Base-by-base conservation (phyloP, 1,284 basidiomycete species). In the Naganishia sp. region DNA sequence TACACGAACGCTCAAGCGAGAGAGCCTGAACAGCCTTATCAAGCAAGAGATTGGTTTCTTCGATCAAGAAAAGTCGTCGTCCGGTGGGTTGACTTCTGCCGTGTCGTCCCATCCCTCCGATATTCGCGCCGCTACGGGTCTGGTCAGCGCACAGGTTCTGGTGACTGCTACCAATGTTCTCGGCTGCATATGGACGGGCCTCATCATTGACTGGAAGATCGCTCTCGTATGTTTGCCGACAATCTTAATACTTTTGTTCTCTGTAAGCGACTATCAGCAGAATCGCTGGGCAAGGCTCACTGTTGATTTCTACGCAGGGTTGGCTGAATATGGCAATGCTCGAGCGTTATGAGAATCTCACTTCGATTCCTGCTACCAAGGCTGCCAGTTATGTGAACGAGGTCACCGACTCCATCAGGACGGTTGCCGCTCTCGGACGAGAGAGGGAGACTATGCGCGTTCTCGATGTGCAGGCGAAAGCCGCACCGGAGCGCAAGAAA, bases 81-180 rank as follows among this genome's bases (percentile, higher is more conserved):
- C 75, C 43, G 81, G 81, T 7, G 74, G 73, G 9, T 75, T 82
- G 53, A 79, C 79, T 21, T 72, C 80, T 5, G 73, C 75, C 6
- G 71, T 80, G 6, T 73, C 75, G 11, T 72, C 68, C 21, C 75
- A 81, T 60, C 75, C 81, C 0, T 53, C 74, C 21, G 76, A 79
- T 46, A 73, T 81, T 25, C 77, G 76, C 3, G 71, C 69, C 9
- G 75, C 77, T 18, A 71, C 78, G 17, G 80, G 80, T 25, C 66
- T 81, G 7, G 73, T 81, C 23, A 69, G 77, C 18, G 73, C 73
- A 10, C 78, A 80, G 66, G 60, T 80, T 25, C 61, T 82, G 47
- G 75, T 75, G 32, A 64, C 67, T 2, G 10, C 45, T 4, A 49
- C 65, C 49, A 76, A 73, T 64, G 65, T 82, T 5, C 1, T 79